These are phyloP conservation scores for Penstemon newberryi DNA, from an alignment of 257 asterid genomes.

Conservation along the genomic window DNA sequence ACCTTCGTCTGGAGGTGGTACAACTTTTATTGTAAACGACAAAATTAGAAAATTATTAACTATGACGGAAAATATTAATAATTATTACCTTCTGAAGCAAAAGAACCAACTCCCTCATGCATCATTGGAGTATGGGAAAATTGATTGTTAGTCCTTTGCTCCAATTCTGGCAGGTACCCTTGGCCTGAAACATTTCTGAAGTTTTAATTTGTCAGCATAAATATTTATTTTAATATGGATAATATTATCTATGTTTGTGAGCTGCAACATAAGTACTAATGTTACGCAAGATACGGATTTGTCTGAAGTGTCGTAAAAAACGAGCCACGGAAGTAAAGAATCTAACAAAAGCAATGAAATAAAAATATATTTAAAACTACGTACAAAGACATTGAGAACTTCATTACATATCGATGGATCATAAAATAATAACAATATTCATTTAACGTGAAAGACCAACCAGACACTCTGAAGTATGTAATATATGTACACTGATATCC, in stretches of 20 bases:
- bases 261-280: slow-evolving; percentile 16
- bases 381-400: neutral
- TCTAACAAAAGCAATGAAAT: neutral
- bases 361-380: too few species aligned
- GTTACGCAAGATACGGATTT: too few species aligned
- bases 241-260: neutral
- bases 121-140: slow-evolving; percentile 44
- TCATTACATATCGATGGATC: neutral
- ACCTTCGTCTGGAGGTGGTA: slow-evolving; percentile 54
- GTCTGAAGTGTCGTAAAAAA: neutral
- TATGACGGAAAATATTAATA: slow-evolving; percentile 18
- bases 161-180: slow-evolving; percentile 45
- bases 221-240: slow-evolving; percentile 1
- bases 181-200: slow-evolving; percentile 64
- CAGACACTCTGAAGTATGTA: slow-evolving; percentile 22
- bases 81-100: slow-evolving; percentile 67
- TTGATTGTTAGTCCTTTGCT: slow-evolving; percentile 47
- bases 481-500: neutral
- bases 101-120: slow-evolving; percentile 54
- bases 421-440: neutral
- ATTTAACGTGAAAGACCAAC: neutral
- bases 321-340: neutral
- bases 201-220: slow-evolving; percentile 37
- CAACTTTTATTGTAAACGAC: slow-evolving; percentile 31
- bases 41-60: slow-evolving; percentile 15